Evolutionary conservation across 306 rosid species (phyloP).

Genomic region (Arachis hypogaea): DNA sequence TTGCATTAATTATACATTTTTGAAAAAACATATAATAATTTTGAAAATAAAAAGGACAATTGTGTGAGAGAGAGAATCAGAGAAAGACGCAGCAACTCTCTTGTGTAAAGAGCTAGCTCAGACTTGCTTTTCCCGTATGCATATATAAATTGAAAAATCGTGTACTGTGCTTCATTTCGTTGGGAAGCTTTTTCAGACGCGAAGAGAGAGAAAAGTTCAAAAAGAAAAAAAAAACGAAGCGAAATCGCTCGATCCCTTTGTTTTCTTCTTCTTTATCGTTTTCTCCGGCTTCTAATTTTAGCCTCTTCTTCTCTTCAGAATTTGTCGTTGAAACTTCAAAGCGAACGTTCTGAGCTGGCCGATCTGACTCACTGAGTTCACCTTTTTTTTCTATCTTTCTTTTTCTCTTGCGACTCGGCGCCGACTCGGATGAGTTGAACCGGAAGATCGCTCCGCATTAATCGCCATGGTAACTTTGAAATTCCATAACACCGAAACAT

Average conservation of each 20-base stretch:
- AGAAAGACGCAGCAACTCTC: slow-evolving; percentile 44
- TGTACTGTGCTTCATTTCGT: slow-evolving; percentile 27
- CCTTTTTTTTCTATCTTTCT: slow-evolving; percentile 31
- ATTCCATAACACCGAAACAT: not conserved
- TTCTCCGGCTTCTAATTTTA: slow-evolving; percentile 59
- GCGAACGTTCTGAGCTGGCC: slow-evolving; percentile 48
- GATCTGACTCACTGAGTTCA: slow-evolving; percentile 72
- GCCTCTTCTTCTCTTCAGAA: slow-evolving; percentile 41
- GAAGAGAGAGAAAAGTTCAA: slow-evolving; percentile 24
- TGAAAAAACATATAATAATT: not conserved
- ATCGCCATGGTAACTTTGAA: slow-evolving; percentile 78
- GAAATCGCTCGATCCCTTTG: slow-evolving; percentile 43
- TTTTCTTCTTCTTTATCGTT: slow-evolving; percentile 53
- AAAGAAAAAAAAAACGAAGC: slow-evolving; percentile 5
- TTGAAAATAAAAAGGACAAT: not conserved
- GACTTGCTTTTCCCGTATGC: slow-evolving; percentile 41
- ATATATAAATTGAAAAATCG: slow-evolving; percentile 28
- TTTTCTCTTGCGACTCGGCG: slow-evolving; percentile 47
- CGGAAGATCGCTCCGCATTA: slow-evolving; percentile 61
- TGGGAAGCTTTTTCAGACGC: slow-evolving; percentile 16
- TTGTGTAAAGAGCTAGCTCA: slow-evolving; percentile 43
- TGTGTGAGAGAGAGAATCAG: slow-evolving; percentile 48
- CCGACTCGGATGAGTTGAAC: slow-evolving; percentile 83
- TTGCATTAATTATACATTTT: not conserved
- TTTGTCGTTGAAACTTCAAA: slow-evolving; percentile 52